These are phyloP conservation scores for Talaromyces borbonicus DNA, from an alignment of 495 filamentous ascomycete species.

Conservation along the genomic window DNA sequence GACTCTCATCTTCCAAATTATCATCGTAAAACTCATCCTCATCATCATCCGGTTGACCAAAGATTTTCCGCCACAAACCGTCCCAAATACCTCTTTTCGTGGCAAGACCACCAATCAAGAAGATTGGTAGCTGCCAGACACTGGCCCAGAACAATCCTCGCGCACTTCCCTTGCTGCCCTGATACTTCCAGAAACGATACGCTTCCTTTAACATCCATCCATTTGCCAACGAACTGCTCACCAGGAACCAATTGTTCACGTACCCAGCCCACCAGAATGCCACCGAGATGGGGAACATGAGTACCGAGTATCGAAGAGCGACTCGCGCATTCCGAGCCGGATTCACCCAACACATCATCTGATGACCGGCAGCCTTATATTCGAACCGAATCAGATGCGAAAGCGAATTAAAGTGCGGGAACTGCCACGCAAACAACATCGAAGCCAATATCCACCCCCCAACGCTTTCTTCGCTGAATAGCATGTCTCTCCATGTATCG, in stretches of 20 bases:
- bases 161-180: slow-evolving; percentile 72
- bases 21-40: slow-evolving; percentile 33
- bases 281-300: slow-evolving; percentile 80
- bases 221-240: slow-evolving; percentile 73
- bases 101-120: slow-evolving; percentile 82
- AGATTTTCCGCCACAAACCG: slow-evolving; percentile 61
- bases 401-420: slow-evolving; percentile 92
- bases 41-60: slow-evolving; percentile 43
- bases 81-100: slow-evolving; percentile 95
- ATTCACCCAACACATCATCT: slow-evolving; percentile 88
- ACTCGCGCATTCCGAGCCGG: slow-evolving; percentile 75
- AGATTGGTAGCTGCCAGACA: slow-evolving; percentile 89
- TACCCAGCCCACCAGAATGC: slow-evolving; percentile 72
- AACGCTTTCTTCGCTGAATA: slow-evolving; percentile 56
- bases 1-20: slow-evolving; percentile 14
- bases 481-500: slow-evolving; percentile 66
- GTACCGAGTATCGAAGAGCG: slow-evolving; percentile 74
- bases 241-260: slow-evolving; percentile 80
- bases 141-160: slow-evolving; percentile 91
- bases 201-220: slow-evolving; percentile 78
- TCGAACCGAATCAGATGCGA: slow-evolving; percentile 82
- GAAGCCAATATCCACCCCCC: slow-evolving; percentile 87
- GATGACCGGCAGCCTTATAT: slow-evolving; percentile 77
- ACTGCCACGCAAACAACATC: slow-evolving; percentile 91
- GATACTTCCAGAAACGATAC: slow-evolving; percentile 66